These are phyloP conservation scores for Colletotrichum orchidophilum DNA, from an alignment of 2,329 filamentous ascomycete genomes.

Conservation along the genomic window DNA sequence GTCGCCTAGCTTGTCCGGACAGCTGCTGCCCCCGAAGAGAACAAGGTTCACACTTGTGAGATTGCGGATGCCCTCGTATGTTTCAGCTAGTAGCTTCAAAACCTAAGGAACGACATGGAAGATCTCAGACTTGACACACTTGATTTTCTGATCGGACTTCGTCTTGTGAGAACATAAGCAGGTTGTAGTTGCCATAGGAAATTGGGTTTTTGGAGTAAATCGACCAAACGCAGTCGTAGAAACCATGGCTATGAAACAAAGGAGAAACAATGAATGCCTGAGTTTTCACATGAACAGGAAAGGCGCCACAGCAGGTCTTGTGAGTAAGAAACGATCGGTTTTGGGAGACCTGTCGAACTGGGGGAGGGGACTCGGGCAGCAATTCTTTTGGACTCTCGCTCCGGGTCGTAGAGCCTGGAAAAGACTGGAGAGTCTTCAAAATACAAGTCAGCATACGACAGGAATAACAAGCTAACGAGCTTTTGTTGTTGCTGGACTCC, in stretches of 20 bases:
- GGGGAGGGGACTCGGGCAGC: neutral
- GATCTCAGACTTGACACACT: neutral
- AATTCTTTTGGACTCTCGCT: neutral
- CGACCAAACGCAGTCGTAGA: neutral
- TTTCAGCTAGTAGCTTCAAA: neutral
- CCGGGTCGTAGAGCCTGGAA: neutral
- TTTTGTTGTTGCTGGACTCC: neutral
- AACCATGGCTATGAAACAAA: neutral
- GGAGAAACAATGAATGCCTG: neutral
- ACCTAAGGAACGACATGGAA: neutral
- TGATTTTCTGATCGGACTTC: neutral
- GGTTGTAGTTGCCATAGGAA: neutral
- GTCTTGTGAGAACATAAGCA: neutral
- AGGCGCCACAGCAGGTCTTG: neutral
- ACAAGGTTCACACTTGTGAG: neutral
- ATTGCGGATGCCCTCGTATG: neutral
- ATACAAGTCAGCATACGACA: neutral
- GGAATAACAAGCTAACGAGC: neutral
- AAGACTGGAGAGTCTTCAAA: neutral
- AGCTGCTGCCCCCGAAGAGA: neutral
- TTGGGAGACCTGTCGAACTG: neutral
- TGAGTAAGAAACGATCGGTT: neutral
- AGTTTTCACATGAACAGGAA: neutral
- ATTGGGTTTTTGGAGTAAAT: neutral
- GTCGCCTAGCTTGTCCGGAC: neutral